Evolutionary conservation across 1,284 basidiomycete species (phyloP).

Genomic region (Leccinum subspadiceum): DNA sequence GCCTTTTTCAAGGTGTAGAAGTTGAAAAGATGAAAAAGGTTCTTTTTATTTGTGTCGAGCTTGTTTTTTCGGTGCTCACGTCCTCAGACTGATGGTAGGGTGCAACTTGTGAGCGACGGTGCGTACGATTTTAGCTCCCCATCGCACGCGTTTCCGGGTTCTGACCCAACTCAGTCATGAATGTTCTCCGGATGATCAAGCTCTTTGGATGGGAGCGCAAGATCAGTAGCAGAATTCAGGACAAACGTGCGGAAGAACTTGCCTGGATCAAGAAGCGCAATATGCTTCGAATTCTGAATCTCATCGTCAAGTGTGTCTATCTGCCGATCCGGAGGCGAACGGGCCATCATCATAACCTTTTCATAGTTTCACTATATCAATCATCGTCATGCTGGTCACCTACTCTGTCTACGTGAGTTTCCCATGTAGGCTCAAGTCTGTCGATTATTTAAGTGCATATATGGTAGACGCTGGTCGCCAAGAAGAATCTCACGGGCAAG

Average conservation of each 20-base stretch:
- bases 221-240: conserved; percentile 48
- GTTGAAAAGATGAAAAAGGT: conserved; percentile 20
- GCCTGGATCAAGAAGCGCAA: conserved; percentile 7
- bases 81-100: conserved; percentile 20
- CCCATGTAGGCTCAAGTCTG: not conserved
- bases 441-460: not conserved
- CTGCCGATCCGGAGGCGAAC: not conserved
- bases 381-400: conserved; percentile 35
- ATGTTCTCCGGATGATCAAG: conserved; percentile 61
- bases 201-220: conserved; percentile 69
- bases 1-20: conserved; percentile 14
- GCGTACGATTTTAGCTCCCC: conserved; percentile 1
- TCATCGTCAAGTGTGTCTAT: conserved; percentile 6
- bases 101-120: conserved; percentile 24
- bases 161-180: conserved; percentile 32
- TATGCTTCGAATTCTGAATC: conserved; percentile 18
- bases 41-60: not conserved
- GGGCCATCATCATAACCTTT: conserved; percentile 3
- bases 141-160: not conserved
- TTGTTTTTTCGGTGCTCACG: not conserved
- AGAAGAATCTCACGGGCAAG: conserved; percentile 20
- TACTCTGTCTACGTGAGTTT: conserved; percentile 21
- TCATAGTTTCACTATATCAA: conserved; percentile 30
- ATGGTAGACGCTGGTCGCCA: conserved; percentile 18
- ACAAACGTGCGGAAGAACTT: conserved; percentile 29